These are phyloP conservation scores for Canna indica DNA, from an alignment of 176 grass and related monocot genomes.

Conservation along the genomic window DNA sequence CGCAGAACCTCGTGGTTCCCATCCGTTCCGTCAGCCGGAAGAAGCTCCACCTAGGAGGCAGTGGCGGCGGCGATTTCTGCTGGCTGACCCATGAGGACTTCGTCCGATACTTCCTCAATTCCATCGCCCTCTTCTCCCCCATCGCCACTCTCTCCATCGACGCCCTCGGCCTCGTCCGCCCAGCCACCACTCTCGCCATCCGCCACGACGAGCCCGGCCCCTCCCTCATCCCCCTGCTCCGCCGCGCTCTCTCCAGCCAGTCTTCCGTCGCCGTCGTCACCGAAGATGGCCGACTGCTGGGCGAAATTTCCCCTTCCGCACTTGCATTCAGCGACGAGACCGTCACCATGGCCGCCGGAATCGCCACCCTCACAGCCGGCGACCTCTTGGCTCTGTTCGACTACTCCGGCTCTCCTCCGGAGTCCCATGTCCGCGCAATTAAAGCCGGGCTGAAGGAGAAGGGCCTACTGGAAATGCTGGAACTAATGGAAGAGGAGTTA, in stretches of 20 bases:
- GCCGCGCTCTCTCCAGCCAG: conserved; percentile 31
- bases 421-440: conserved; percentile 39
- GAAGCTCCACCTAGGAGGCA: conserved; percentile 21
- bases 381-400: conserved; percentile 77
- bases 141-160: conserved; percentile 52
- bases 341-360: conserved; percentile 34
- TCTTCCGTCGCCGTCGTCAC: conserved; percentile 54
- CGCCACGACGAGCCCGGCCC: conserved; percentile 45
- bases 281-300: conserved; percentile 40
- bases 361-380: conserved; percentile 58
- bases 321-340: conserved; percentile 34
- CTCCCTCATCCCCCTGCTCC: conserved; percentile 51
- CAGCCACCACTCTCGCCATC: conserved; percentile 37
- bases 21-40: conserved; percentile 34
- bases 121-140: conserved; percentile 65
- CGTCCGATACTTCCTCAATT: conserved; percentile 76
- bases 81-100: conserved; percentile 82
- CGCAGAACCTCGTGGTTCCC: conserved; percentile 52
- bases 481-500: conserved; percentile 49
- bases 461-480: conserved; percentile 47
- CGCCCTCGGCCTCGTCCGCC: conserved; percentile 54
- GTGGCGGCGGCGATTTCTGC: conserved; percentile 40
- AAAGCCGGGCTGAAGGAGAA: conserved; percentile 42
- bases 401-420: conserved; percentile 52
- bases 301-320: conserved; percentile 54